Conservation (phyloP, 2,329 filamentous ascomycete genomes). For the Trichoderma sp. region DNA sequence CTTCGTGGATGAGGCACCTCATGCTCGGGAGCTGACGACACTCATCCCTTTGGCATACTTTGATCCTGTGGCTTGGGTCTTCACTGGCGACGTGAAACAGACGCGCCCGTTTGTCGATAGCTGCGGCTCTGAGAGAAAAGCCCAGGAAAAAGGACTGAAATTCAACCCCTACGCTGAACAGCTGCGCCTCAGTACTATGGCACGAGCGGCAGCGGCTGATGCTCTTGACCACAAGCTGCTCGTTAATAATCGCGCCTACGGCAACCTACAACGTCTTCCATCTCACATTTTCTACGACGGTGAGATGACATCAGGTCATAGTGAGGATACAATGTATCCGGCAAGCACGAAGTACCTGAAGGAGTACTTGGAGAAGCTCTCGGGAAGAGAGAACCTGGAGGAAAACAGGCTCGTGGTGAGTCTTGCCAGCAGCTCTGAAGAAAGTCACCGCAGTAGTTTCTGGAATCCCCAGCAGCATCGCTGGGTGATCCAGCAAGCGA, state of each 20-base stretch:
- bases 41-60: slow-evolving; percentile 45
- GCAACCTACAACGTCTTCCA: slow-evolving; percentile 40
- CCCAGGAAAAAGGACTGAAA: slow-evolving; percentile 22
- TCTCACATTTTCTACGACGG: slow-evolving; percentile 42
- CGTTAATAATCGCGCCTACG: slow-evolving; percentile 39
- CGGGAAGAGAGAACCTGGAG: background rate
- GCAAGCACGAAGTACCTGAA: slow-evolving; percentile 29
- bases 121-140: slow-evolving; percentile 21
- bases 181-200: slow-evolving; percentile 38
- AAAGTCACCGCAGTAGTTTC: slow-evolving; percentile 34
- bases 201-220: slow-evolving; percentile 33
- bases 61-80: slow-evolving; percentile 43
- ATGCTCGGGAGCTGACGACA: slow-evolving; percentile 45
- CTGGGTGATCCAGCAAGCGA: slow-evolving; percentile 37
- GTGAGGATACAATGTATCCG: slow-evolving; percentile 27
- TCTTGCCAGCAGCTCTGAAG: slow-evolving; percentile 29
- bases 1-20: slow-evolving; percentile 71
- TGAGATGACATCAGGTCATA: slow-evolving; percentile 37
- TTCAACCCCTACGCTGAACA: slow-evolving; percentile 35
- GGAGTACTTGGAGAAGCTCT: slow-evolving; percentile 31
- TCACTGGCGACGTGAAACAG: slow-evolving; percentile 46
- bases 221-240: slow-evolving; percentile 35
- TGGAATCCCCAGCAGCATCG: slow-evolving; percentile 40
- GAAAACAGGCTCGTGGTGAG: slow-evolving; percentile 40
- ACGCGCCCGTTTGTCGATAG: slow-evolving; percentile 43